These are phyloP conservation scores for Fremontodendron californicum DNA, from an alignment of 345 rosid genomes.

Conservation along the genomic window DNA sequence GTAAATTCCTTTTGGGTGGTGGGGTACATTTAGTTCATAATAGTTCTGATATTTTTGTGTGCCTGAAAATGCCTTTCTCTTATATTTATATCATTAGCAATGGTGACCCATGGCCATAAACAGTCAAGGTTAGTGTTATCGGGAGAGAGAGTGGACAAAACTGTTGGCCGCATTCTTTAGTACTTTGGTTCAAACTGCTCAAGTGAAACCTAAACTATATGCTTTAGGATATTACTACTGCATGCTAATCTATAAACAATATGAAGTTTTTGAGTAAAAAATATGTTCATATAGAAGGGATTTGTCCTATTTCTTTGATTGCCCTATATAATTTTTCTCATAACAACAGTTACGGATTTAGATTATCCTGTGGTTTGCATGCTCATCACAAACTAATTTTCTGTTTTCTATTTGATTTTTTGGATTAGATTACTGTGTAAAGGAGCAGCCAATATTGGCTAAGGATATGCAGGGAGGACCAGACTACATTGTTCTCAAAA, in stretches of 20 bases:
- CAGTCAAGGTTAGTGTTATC: not conserved
- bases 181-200: not conserved
- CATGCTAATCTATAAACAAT: not conserved
- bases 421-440: constrained; percentile 70
- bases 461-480: constrained; percentile 88
- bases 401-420: constrained; percentile 13
- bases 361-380: not conserved
- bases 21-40: not conserved
- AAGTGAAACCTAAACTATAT: not conserved
- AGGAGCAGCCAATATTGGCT: constrained; percentile 64
- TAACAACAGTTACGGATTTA: not conserved
- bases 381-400: constrained; percentile 15
- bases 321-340: not conserved
- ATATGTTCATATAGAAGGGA: not conserved
- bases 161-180: not conserved
- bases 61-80: not conserved
- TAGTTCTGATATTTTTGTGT: not conserved
- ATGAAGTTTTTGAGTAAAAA: not conserved
- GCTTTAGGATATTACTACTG: not conserved
- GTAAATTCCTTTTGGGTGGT: constrained; percentile 27
- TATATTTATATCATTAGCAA: not conserved
- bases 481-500: constrained; percentile 66
- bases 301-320: not conserved
- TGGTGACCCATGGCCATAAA: not conserved
- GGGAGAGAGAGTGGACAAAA: not conserved